phyloP scores from a whole-genome alignment of 208 protist genomes.

The Naegleria fowleri region DNA sequence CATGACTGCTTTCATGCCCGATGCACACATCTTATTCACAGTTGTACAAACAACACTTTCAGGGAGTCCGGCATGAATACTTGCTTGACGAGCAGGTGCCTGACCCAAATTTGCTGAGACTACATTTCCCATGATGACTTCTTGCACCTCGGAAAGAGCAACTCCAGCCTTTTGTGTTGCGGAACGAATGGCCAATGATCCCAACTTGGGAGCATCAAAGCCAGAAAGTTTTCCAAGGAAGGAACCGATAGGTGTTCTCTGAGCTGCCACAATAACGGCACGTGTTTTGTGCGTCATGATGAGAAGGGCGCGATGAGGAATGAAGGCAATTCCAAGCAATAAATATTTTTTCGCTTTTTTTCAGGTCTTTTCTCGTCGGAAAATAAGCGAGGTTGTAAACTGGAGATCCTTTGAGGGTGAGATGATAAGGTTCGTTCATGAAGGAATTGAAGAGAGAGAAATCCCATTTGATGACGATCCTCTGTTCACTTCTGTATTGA shows the following conservation, averaged over 20 bases:
- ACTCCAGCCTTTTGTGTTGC: slow-evolving; percentile 44
- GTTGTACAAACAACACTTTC: slow-evolving; percentile 44
- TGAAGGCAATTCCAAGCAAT: too few species aligned
- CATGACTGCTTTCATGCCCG: slow-evolving; percentile 68
- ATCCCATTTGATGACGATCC: too few species aligned
- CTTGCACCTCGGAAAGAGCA: slow-evolving; percentile 43
- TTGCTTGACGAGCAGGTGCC: slow-evolving; percentile 57
- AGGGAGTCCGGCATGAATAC: slow-evolving; percentile 46
- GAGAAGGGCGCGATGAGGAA: too few species aligned
- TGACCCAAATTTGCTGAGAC: slow-evolving; percentile 55
- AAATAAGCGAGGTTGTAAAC: too few species aligned
- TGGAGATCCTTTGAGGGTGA: too few species aligned
- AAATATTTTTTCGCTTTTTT: too few species aligned
- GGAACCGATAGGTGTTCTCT: slow-evolving; percentile 58
- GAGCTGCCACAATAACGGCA: slow-evolving; percentile 54
- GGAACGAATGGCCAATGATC: slow-evolving; percentile 43
- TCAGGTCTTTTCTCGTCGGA: too few species aligned
- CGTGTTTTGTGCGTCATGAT: background rate
- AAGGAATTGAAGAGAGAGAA: too few species aligned
- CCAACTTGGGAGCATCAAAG: slow-evolving; percentile 49
- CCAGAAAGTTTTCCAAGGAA: slow-evolving; percentile 46
- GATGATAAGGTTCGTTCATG: too few species aligned
- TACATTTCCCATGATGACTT: slow-evolving; percentile 63
- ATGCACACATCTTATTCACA: slow-evolving; percentile 74
- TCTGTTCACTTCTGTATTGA: too few species aligned